These are phyloP conservation scores for Suhomyces maxii DNA, from an alignment of 1,139 yeast species.

Conservation along the genomic window DNA sequence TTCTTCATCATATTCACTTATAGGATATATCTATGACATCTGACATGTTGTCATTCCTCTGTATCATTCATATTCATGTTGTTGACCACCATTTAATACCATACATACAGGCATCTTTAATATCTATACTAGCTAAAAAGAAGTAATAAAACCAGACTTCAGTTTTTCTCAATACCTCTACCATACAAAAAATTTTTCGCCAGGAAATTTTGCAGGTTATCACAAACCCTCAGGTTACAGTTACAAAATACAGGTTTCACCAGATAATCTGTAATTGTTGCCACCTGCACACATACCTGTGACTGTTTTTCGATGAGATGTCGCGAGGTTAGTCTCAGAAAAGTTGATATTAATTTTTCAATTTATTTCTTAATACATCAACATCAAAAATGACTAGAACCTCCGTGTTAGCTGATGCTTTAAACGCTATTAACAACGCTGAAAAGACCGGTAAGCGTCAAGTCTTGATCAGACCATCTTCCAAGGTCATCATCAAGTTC, in stretches of 20 bases:
- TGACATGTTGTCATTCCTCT: not conserved
- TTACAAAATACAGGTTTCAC: constrained; percentile 1
- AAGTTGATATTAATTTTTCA: constrained; percentile 7
- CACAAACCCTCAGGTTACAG: not conserved
- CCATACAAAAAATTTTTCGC: constrained; percentile 13
- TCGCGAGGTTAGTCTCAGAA: constrained; percentile 1
- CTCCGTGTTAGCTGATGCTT: constrained; percentile 98
- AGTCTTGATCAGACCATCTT: constrained; percentile 97
- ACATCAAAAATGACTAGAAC: constrained; percentile 84
- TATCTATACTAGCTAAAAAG: constrained; percentile 13
- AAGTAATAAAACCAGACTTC: constrained; percentile 4
- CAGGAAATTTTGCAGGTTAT: constrained; percentile 1
- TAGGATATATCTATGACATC: not conserved
- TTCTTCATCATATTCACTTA: too few species aligned
- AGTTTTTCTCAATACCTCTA: not conserved
- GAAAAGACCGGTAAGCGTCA: constrained; percentile 99
- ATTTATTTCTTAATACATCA: constrained; percentile 7
- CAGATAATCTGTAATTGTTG: not conserved
- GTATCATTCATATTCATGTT: not conserved
- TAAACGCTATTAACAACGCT: constrained; percentile 97
- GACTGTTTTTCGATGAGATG: constrained; percentile 12
- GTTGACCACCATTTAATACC: not conserved
- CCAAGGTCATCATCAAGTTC: constrained; percentile 97
- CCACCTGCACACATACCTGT: constrained; percentile 6
- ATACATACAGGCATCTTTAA: constrained; percentile 33